Percentiles rank a stretch among this genome's conserved stretches.
Evolutionary conservation across 2,329 filamentous ascomycete species (phyloP).

Genomic region (Phaeophleospora eucalypticola): DNA sequence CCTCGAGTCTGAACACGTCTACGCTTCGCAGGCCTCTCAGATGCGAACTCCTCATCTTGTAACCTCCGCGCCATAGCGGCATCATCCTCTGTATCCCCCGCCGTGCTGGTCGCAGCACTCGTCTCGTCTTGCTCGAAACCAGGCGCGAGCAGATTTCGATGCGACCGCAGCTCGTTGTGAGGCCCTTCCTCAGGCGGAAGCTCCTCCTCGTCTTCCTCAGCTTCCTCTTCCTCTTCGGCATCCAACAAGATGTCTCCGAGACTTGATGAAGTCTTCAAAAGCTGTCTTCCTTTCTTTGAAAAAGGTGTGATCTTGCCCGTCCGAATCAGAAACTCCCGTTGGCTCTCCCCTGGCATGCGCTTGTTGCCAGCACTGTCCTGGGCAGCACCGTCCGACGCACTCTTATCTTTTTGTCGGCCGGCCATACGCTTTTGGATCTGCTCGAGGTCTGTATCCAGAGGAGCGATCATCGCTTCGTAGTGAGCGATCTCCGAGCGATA

Average conservation of each 20-base stretch:
- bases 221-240: conserved; percentile 67
- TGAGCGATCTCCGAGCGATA: conserved; percentile 63
- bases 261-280: conserved; percentile 61
- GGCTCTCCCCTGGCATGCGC: conserved; percentile 72
- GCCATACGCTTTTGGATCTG: conserved; percentile 80
- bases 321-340: conserved; percentile 84
- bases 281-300: conserved; percentile 67
- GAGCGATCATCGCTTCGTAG: conserved; percentile 60
- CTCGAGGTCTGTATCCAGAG: conserved; percentile 66
- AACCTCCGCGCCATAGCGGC: conserved; percentile 29
- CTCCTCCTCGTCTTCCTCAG: conserved; percentile 38
- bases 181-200: conserved; percentile 20
- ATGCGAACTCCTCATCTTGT: conserved; percentile 36
- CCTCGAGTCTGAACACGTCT: conserved; percentile 33
- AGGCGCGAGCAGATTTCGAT: conserved; percentile 47
- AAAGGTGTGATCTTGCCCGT: conserved; percentile 98
- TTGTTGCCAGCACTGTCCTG: conserved; percentile 50
- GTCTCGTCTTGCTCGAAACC: conserved; percentile 39
- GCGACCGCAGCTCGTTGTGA: conserved; percentile 37
- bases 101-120: conserved; percentile 18
- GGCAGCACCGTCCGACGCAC: conserved; percentile 38
- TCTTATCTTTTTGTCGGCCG: conserved; percentile 60
- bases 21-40: conserved; percentile 39
- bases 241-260: conserved; percentile 75
- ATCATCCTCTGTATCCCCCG: conserved; percentile 26